A percentile compares a stretch with the other conserved stretches of the same genome.
These are phyloP conservation scores for Amoeboaphelidium occidentale DNA, from an alignment of 371 early-diverging fungal species.

Conservation along the genomic window DNA sequence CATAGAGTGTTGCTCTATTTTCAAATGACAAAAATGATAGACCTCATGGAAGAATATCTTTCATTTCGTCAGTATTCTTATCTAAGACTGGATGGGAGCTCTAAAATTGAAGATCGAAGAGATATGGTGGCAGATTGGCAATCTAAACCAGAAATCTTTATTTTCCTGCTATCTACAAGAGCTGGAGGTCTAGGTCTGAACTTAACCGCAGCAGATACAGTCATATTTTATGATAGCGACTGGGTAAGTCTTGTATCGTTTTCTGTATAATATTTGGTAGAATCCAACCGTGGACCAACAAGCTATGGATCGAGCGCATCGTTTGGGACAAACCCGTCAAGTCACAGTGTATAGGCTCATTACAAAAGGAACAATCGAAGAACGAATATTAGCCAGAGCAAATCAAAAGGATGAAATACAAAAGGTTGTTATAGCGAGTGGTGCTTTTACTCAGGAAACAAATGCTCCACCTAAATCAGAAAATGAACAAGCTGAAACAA, in stretches of 20 bases:
- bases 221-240: slow-evolving; percentile 96
- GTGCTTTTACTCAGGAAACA: slow-evolving; percentile 21
- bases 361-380: slow-evolving; percentile 75
- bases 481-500: too few relatives aligned
- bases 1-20: slow-evolving; percentile 91
- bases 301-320: slow-evolving; percentile 93
- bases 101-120: slow-evolving; percentile 67
- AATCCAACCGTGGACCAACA: slow-evolving; percentile 92
- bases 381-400: slow-evolving; percentile 65
- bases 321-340: slow-evolving; percentile 88
- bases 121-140: slow-evolving; percentile 86
- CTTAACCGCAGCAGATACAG: slow-evolving; percentile 97
- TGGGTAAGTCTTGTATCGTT: too few relatives aligned
- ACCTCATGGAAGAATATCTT: slow-evolving; percentile 85
- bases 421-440: slow-evolving; percentile 85
- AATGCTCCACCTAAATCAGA: too few relatives aligned
- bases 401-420: slow-evolving; percentile 90
- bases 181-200: slow-evolving; percentile 99
- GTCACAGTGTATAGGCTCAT: slow-evolving; percentile 84
- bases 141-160: slow-evolving; percentile 63
- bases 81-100: slow-evolving; percentile 83
- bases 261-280: too few relatives aligned
- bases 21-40: slow-evolving; percentile 98
- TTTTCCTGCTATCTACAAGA: slow-evolving; percentile 91
- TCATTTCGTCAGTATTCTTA: slow-evolving; percentile 68